These are phyloP conservation scores for Ophiostoma ulmi DNA, from an alignment of 2,329 filamentous ascomycete species.

Conservation along the genomic window DNA sequence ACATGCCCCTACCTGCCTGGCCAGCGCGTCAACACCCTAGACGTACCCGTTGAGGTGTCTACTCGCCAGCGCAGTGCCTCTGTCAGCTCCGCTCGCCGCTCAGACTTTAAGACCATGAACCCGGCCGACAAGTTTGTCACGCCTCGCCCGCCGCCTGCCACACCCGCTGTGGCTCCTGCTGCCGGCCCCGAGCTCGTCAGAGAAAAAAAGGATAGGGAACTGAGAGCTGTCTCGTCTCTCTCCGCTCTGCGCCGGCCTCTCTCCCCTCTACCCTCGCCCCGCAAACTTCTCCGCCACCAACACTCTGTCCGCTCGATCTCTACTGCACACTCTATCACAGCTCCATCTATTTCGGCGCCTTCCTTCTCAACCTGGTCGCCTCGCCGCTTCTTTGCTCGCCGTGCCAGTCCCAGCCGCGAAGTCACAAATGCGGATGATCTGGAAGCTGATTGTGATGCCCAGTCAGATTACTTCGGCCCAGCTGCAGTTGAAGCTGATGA, in stretches of 20 bases:
- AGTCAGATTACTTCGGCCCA: background rate
- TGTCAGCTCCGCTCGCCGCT: constrained; percentile 52
- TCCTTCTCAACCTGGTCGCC: constrained; percentile 31
- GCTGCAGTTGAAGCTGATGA: background rate
- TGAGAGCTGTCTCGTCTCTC: constrained; percentile 8
- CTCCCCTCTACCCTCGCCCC: constrained; percentile 13
- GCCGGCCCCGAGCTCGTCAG: background rate
- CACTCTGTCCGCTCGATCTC: constrained; percentile 45
- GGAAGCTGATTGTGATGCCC: background rate
- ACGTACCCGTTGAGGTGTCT: constrained; percentile 67
- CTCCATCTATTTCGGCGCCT: background rate
- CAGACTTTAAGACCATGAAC: constrained; percentile 68
- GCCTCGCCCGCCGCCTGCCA: constrained; percentile 54
- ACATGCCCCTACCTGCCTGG: constrained; percentile 82
- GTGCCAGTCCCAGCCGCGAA: constrained; percentile 18
- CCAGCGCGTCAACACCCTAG: constrained; percentile 77
- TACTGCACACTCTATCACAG: constrained; percentile 37
- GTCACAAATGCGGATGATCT: constrained; percentile 10
- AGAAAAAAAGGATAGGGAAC: background rate
- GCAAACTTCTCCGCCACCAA: constrained; percentile 33
- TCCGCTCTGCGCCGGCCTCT: constrained; percentile 9
- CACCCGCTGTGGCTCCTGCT: constrained; percentile 28
- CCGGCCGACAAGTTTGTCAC: constrained; percentile 70
- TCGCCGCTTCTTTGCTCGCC: constrained; percentile 25
- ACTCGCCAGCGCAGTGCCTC: constrained; percentile 60